Evolutionary conservation across 768 basidiomycete genomes (phyloP).

Genomic region (Kwoniella newhampshirensis): DNA sequence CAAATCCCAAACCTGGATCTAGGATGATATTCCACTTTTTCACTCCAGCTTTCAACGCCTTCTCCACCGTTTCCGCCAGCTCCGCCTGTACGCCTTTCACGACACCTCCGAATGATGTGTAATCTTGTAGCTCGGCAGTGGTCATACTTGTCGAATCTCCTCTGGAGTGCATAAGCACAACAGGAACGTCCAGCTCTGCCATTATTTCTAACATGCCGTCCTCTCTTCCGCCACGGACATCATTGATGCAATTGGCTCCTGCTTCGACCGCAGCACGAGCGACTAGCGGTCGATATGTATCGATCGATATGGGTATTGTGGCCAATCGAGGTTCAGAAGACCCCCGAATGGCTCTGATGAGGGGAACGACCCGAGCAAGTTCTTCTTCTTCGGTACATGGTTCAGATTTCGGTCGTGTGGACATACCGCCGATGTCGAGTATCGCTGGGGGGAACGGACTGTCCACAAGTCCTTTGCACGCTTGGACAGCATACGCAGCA

Average conservation of each 20-base stretch:
- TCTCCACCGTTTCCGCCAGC: slow-evolving; percentile 57
- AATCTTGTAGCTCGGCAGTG: slow-evolving; percentile 60
- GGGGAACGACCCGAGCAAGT: slow-evolving; percentile 67
- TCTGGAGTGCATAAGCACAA: slow-evolving; percentile 91
- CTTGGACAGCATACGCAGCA: slow-evolving; percentile 61
- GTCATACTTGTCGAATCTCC: slow-evolving; percentile 76
- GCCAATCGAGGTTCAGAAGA: slow-evolving; percentile 21
- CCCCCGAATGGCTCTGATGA: slow-evolving; percentile 63
- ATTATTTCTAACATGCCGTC: slow-evolving; percentile 69
- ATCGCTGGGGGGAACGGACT: slow-evolving; percentile 62
- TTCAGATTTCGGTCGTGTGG: slow-evolving; percentile 69
- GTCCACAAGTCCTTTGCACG: slow-evolving; percentile 15
- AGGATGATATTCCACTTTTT: slow-evolving; percentile 83
- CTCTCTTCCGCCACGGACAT: slow-evolving; percentile 71
- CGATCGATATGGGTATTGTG: slow-evolving; percentile 68
- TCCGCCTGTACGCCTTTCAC: slow-evolving; percentile 70
- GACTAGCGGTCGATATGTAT: slow-evolving; percentile 83
- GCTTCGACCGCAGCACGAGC: slow-evolving; percentile 71
- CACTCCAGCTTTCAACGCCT: slow-evolving; percentile 61
- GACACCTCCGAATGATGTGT: slow-evolving; percentile 57
- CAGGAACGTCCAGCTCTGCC: slow-evolving; percentile 67
- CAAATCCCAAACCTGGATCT: slow-evolving; percentile 94
- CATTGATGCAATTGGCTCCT: slow-evolving; percentile 92
- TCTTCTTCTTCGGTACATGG: slow-evolving; percentile 69
- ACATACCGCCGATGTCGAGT: slow-evolving; percentile 90